Conservation (phyloP, 805 yeast genomes). For the Metschnikowia orientalis region DNA sequence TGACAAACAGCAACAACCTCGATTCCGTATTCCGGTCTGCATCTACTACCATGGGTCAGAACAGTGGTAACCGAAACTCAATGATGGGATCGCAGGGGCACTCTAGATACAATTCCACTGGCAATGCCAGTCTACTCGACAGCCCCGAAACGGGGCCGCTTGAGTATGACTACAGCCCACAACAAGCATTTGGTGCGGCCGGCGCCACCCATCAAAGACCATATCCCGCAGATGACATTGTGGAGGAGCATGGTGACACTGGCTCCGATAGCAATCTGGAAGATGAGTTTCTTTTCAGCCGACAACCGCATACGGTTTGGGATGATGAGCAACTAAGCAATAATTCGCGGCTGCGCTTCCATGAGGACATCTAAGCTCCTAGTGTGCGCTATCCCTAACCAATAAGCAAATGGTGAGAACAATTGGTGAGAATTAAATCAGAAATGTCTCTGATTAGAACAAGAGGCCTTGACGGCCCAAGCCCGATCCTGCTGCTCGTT, state of each 20-base stretch:
- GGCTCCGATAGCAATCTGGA: conserved; percentile 13
- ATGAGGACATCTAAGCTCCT: conserved; percentile 15
- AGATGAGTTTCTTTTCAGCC: conserved; percentile 11
- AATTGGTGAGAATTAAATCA: neutral
- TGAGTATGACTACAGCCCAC: neutral
- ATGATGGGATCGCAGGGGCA: conserved; percentile 10
- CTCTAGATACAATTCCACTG: conserved; percentile 15
- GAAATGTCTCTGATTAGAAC: too few species aligned
- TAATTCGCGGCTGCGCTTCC: conserved; percentile 19
- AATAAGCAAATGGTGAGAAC: too few species aligned
- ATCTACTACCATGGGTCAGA: conserved; percentile 12
- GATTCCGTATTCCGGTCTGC: conserved; percentile 33
- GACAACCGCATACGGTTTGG: conserved; percentile 12
- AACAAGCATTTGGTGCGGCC: neutral
- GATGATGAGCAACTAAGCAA: conserved; percentile 14
- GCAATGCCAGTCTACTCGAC: conserved; percentile 4
- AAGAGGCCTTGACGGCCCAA: too few species aligned
- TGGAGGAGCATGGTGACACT: conserved; percentile 2
- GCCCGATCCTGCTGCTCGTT: too few species aligned
- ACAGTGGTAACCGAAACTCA: conserved; percentile 8
- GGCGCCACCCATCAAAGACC: conserved; percentile 3
- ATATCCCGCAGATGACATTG: conserved; percentile 8
- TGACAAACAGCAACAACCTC: conserved; percentile 38
- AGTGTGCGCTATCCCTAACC: too few species aligned
- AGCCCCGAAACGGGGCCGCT: too few species aligned